Percentiles rank a stretch among this genome's conserved stretches.
phyloP scores from a whole-genome alignment of 1,139 yeast genomes.

The Saccharomycopsis hybrid region DNA sequence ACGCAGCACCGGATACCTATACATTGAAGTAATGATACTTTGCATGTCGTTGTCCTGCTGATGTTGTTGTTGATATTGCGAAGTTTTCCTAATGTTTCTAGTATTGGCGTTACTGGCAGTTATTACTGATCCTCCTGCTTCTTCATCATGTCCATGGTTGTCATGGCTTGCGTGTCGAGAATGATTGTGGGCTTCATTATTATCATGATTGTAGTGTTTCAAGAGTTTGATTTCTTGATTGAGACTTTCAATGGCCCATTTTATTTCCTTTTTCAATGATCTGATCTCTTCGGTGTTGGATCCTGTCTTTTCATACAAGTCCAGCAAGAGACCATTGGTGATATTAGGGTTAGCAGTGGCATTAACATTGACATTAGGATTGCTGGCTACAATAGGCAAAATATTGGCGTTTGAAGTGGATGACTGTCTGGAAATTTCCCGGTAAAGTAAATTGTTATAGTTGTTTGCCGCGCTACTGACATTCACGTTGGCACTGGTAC shows the following conservation, averaged over 20 bases:
- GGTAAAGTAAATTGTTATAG: slow-evolving; percentile 7
- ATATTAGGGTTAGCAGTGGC: background rate
- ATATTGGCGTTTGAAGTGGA: background rate
- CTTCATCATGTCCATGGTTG: too few species aligned
- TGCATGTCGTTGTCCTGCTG: slow-evolving; percentile 5
- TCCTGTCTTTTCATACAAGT: slow-evolving; percentile 9
- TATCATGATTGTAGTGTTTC: slow-evolving; percentile 1
- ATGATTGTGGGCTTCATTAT: background rate
- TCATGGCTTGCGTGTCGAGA: too few species aligned
- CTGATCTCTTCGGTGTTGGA: slow-evolving; percentile 5
- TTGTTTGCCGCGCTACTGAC: background rate
- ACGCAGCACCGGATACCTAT: slow-evolving; percentile 10
- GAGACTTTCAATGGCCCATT: slow-evolving; percentile 17
- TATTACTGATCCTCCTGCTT: background rate
- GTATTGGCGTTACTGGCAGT: background rate
- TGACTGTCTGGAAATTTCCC: slow-evolving; percentile 1
- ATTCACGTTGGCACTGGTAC: too few species aligned
- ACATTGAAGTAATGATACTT: slow-evolving; percentile 10
- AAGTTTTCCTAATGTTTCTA: background rate
- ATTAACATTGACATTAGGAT: background rate
- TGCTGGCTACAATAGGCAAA: background rate
- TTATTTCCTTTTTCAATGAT: slow-evolving; percentile 10
- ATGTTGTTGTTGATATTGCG: background rate
- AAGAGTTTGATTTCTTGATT: slow-evolving; percentile 11
- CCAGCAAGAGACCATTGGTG: background rate